phyloP scores from a whole-genome alignment of 257 asterid species.

The Schizonepeta tenuifolia region DNA sequence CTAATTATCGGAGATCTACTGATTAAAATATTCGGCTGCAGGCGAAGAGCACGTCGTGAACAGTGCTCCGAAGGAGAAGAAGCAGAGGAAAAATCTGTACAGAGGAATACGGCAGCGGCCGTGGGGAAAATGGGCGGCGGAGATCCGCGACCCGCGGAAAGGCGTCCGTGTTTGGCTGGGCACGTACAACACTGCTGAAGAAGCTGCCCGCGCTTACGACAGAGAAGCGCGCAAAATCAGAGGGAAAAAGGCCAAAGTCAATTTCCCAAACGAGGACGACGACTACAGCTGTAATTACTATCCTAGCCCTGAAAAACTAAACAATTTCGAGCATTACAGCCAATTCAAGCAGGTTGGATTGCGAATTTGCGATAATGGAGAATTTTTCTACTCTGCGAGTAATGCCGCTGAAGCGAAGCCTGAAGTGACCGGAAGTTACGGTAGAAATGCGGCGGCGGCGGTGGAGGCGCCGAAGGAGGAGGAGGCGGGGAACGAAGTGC shows the following conservation, averaged over 20 bases:
- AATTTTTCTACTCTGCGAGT: neutral
- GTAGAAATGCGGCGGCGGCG: neutral
- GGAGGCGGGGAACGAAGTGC: constrained; percentile 41
- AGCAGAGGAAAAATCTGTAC: constrained; percentile 73
- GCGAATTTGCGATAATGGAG: constrained; percentile 4
- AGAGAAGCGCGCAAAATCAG: constrained; percentile 83
- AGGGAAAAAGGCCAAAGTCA: constrained; percentile 81
- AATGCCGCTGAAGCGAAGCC: constrained; percentile 24
- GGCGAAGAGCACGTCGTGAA: constrained; percentile 42
- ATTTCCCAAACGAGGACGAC: constrained; percentile 67
- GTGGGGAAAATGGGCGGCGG: constrained; percentile 99
- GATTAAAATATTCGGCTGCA: constrained; percentile 16
- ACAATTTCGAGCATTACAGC: neutral
- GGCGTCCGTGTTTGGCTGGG: constrained; percentile 95
- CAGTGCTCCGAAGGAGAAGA: constrained; percentile 35
- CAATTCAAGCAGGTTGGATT: constrained; percentile 16
- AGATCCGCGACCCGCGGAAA: constrained; percentile 91
- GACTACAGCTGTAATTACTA: constrained; percentile 4
- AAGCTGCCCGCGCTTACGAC: constrained; percentile 93
- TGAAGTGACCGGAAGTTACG: constrained; percentile 13
- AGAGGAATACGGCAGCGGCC: constrained; percentile 92
- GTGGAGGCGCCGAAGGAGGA: constrained; percentile 23
- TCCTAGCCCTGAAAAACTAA: neutral
- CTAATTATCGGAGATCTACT: neutral
- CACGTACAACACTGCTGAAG: constrained; percentile 83